These are phyloP conservation scores for Fusarium anthophilum DNA, from an alignment of 2,329 filamentous ascomycete species.

Conservation along the genomic window DNA sequence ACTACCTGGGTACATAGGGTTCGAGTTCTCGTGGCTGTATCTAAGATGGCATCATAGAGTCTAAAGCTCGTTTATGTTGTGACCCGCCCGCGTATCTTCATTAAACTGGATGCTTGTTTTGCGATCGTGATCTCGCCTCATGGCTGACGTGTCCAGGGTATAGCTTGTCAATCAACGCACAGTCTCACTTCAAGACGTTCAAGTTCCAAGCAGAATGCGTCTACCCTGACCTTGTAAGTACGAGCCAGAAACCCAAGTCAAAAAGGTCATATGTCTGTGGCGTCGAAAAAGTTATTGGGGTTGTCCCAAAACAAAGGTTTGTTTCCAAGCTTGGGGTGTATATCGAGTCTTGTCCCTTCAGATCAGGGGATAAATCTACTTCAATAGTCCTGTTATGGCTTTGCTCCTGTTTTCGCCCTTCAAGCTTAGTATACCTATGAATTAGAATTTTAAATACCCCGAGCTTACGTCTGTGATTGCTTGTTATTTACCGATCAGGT, in stretches of 20 bases:
- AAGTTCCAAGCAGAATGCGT: neutral
- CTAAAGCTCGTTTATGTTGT: neutral
- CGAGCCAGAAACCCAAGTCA: neutral
- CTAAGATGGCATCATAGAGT: neutral
- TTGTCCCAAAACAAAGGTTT: neutral
- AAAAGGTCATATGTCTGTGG: neutral
- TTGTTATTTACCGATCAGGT: constrained; percentile 15
- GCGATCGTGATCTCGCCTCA: constrained; percentile 16
- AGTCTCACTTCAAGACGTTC: neutral
- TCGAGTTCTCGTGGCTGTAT: neutral
- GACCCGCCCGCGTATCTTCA: neutral
- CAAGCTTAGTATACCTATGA: neutral
- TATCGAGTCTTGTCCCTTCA: neutral
- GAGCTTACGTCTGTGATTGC: constrained; percentile 8
- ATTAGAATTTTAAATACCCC: neutral
- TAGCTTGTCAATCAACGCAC: neutral
- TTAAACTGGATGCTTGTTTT: neutral
- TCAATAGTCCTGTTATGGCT: neutral
- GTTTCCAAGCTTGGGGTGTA: neutral
- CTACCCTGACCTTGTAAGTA: neutral
- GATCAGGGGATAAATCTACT: neutral
- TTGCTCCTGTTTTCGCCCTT: neutral
- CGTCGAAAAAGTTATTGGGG: neutral
- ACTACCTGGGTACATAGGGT: neutral
- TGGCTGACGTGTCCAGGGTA: constrained; percentile 10